Percentiles rank a stretch among this genome's conserved stretches.
phyloP scores from a whole-genome alignment of 768 basidiomycete species.

The Xerocomellus amylosporus region DNA sequence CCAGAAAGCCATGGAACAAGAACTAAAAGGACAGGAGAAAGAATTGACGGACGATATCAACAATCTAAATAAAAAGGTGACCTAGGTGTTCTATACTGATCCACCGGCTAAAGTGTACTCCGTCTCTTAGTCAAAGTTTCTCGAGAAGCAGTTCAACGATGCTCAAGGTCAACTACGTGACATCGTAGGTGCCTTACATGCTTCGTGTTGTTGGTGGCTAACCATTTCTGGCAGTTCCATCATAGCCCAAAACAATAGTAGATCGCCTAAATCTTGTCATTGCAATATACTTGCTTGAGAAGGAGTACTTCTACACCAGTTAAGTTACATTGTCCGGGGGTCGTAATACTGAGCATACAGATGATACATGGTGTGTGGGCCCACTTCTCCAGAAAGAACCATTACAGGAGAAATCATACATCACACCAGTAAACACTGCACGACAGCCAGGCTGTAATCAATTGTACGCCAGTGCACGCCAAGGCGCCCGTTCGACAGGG shows the following conservation, averaged over 20 bases:
- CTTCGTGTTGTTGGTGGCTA: not conserved
- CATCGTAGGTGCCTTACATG: slow-evolving; percentile 52
- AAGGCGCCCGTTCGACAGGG: slow-evolving; percentile 13
- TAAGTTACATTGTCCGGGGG: not conserved
- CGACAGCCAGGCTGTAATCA: slow-evolving; percentile 6
- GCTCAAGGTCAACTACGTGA: slow-evolving; percentile 84
- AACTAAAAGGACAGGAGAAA: slow-evolving; percentile 75
- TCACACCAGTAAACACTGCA: not conserved
- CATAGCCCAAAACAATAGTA: slow-evolving; percentile 29
- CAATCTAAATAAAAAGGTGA: slow-evolving; percentile 82
- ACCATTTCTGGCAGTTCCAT: slow-evolving; percentile 25
- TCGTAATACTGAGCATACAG: not conserved
- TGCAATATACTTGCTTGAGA: slow-evolving; percentile 9
- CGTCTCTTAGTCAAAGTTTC: slow-evolving; percentile 69
- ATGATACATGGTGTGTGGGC: slow-evolving; percentile 2
- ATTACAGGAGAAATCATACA: not conserved
- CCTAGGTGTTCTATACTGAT: not conserved
- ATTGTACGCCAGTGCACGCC: slow-evolving; percentile 12
- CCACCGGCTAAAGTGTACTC: not conserved
- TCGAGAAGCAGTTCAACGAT: slow-evolving; percentile 92
- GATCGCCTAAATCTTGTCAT: not conserved
- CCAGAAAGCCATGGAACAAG: slow-evolving; percentile 71
- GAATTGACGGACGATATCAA: slow-evolving; percentile 80
- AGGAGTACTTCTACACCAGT: not conserved
- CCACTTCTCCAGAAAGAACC: not conserved